phyloP scores from a whole-genome alignment of 805 yeast species.

The Ogataea neopini region DNA sequence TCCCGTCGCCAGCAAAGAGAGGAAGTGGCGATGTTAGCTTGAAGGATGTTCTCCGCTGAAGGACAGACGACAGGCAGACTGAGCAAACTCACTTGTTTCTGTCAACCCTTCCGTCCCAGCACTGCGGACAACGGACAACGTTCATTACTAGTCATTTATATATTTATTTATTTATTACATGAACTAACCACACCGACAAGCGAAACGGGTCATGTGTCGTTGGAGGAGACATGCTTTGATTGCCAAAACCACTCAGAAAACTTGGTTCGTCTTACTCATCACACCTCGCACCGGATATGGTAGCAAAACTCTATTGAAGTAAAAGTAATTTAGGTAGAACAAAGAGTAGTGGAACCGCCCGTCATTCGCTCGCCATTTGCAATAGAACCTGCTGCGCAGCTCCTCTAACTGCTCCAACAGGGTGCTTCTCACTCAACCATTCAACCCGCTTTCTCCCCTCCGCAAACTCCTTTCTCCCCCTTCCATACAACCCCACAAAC shows the following conservation, averaged over 20 bases:
- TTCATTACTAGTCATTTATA: neutral
- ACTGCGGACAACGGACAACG: too few relatives aligned
- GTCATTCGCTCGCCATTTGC: constrained; percentile 17
- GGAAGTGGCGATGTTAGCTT: constrained; percentile 71
- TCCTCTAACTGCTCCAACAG: constrained; percentile 19
- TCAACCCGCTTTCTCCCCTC: constrained; percentile 25
- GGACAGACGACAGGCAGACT: too few relatives aligned
- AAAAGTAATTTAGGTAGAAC: too few relatives aligned
- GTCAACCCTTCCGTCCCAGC: too few relatives aligned
- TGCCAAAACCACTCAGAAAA: too few relatives aligned
- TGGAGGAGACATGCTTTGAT: too few relatives aligned
- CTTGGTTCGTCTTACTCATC: too few relatives aligned
- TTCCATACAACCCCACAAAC: constrained; percentile 41
- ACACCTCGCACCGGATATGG: too few relatives aligned
- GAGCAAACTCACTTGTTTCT: too few relatives aligned
- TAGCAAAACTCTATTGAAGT: too few relatives aligned
- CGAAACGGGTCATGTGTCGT: neutral
- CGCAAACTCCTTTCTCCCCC: constrained; percentile 9
- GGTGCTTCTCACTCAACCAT: constrained; percentile 30
- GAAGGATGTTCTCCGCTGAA: constrained; percentile 68
- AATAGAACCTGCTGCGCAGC: constrained; percentile 24
- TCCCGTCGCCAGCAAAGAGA: constrained; percentile 71
- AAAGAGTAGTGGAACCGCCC: too few relatives aligned
- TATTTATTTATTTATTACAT: neutral
- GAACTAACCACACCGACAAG: neutral